Percentiles rank a stretch among this genome's conserved stretches.
phyloP scores from a whole-genome alignment of 1,284 basidiomycete species.

The Polyporus tsugae region DNA sequence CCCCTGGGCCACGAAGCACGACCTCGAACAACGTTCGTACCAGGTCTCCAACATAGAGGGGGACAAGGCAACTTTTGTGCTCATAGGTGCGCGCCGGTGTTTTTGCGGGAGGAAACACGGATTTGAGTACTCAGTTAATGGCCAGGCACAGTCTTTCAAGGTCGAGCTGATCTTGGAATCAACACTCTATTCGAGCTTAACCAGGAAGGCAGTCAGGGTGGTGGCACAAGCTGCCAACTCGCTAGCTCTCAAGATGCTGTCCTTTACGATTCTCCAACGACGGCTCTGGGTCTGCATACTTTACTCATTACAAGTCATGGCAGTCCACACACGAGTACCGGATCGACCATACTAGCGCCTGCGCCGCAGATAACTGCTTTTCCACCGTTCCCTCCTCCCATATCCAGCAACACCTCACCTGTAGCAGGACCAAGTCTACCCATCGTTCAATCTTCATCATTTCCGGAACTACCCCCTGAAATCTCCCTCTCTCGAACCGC shows the following conservation, averaged over 20 bases:
- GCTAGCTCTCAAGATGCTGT: no score
- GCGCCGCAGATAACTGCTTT: no score
- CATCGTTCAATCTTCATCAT: no score
- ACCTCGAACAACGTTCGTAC: no score
- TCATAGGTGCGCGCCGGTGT: background rate
- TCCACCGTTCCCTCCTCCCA: no score
- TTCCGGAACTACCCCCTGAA: no score
- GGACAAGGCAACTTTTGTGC: background rate
- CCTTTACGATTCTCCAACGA: background rate
- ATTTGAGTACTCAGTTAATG: background rate
- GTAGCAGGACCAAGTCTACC: no score
- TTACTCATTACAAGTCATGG: background rate
- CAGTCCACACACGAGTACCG: background rate
- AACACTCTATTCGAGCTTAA: background rate
- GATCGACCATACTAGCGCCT: no score
- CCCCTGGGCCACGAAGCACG: no score
- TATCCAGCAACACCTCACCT: no score
- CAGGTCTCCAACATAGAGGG: background rate
- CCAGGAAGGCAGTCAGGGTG: background rate
- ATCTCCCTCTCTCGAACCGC: no score
- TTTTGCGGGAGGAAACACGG: background rate
- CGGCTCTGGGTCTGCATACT: background rate
- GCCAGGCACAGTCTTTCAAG: background rate
- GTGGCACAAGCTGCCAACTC: background rate
- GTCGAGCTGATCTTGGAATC: no score